Evolutionary conservation across 106 monocot genomes (phyloP).

Genomic region (Hemerocallis citrina): DNA sequence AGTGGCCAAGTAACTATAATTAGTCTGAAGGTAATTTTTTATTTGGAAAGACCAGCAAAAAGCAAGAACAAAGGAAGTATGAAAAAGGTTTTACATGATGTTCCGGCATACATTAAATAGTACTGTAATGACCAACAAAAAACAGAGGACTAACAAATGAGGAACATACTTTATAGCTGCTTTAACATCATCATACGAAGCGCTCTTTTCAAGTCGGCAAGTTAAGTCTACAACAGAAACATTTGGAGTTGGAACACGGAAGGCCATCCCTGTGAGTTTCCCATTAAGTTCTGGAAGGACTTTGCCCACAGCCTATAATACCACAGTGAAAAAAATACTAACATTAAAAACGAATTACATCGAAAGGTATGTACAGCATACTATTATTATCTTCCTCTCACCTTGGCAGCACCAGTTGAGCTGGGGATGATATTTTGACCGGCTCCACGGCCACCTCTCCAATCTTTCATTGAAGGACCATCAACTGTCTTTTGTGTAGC

Average conservation of each 20-base stretch:
- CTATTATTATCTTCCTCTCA: conserved; percentile 7
- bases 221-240: conserved; percentile 97
- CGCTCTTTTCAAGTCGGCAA: conserved; percentile 82
- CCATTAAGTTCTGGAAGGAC: conserved; percentile 94
- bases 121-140: not conserved
- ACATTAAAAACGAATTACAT: not conserved
- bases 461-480: conserved; percentile 96
- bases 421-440: conserved; percentile 96
- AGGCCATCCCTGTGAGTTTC: conserved; percentile 96
- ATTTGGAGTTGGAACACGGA: conserved; percentile 93
- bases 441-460: conserved; percentile 97
- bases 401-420: conserved; percentile 98
- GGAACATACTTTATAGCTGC: conserved; percentile 71
- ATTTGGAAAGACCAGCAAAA: no score
- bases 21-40: no score
- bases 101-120: not conserved
- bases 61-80: no score
- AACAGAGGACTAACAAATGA: not conserved
- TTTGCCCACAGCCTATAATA: conserved; percentile 84
- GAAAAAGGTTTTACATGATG: no score
- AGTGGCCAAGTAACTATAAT: no score
- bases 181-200: conserved; percentile 93
- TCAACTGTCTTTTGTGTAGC: conserved; percentile 99
- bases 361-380: not conserved
- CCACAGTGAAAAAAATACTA: not conserved